These are phyloP conservation scores for Medicago lupulina DNA, from an alignment of 306 rosid species.

Conservation along the genomic window DNA sequence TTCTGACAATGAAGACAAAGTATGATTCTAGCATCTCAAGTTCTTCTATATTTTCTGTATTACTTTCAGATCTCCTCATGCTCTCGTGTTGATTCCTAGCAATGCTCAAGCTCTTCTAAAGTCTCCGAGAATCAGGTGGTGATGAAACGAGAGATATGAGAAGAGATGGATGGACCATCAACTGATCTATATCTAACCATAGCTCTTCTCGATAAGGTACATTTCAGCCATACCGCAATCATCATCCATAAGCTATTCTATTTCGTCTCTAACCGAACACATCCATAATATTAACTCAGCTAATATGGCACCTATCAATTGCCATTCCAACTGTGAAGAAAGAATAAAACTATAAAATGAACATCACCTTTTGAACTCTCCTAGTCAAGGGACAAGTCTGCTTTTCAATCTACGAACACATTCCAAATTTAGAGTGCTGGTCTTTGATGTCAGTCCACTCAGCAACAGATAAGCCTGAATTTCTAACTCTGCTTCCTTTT, in stretches of 20 bases:
- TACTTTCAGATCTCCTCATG: conserved; percentile 83
- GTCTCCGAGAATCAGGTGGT: conserved; percentile 77
- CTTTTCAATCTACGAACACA: conserved; percentile 97
- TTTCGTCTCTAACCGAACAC: conserved; percentile 87
- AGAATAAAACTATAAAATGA: conserved; percentile 33
- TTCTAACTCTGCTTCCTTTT: conserved; percentile 95
- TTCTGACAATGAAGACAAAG: conserved; percentile 95
- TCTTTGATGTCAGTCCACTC: conserved; percentile 92
- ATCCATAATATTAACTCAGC: conserved; percentile 27
- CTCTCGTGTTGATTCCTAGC: conserved; percentile 96
- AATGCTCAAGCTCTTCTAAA: conserved; percentile 86
- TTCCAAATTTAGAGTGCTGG: conserved; percentile 95
- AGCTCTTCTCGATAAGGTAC: conserved; percentile 97
- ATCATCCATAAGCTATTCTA: conserved; percentile 98
- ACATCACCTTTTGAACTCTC: conserved; percentile 94
- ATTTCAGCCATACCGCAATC: conserved; percentile 99
- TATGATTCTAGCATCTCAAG: conserved; percentile 99
- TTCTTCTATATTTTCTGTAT: conserved; percentile 89
- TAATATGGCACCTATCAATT: conserved; percentile 24
- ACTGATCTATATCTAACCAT: conserved; percentile 71
- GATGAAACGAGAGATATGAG: conserved; percentile 98
- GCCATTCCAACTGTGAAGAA: conserved; percentile 37
- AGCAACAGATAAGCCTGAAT: conserved; percentile 92
- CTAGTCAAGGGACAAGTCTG: conserved; percentile 95
- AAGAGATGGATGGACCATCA: conserved; percentile 87